Percentiles rank a stretch among this genome's conserved stretches.
Evolutionary conservation across 2,329 filamentous ascomycete genomes (phyloP).

Genomic region (Colletotrichum musicola): DNA sequence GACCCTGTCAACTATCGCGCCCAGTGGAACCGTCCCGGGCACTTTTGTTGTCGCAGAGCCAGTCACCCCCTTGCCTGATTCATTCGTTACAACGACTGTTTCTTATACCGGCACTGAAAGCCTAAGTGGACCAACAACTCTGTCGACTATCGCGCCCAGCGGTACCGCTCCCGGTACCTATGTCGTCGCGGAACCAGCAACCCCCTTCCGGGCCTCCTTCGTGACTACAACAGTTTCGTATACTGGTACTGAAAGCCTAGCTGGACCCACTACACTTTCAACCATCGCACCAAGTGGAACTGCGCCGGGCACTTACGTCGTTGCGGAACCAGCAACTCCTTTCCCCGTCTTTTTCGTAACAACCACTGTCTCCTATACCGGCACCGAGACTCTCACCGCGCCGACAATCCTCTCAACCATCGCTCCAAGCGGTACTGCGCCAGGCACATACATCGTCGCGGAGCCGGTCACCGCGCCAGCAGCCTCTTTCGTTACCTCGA

Average conservation of each 20-base stretch:
- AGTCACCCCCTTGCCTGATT: not conserved
- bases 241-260: not conserved
- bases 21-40: conserved; percentile 5
- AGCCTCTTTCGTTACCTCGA: conserved; percentile 21
- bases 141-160: conserved; percentile 4
- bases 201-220: not conserved
- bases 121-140: not conserved
- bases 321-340: not conserved
- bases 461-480: not conserved
- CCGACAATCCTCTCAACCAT: conserved; percentile 10
- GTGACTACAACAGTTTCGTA: conserved; percentile 3
- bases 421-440: not conserved
- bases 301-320: conserved; percentile 14
- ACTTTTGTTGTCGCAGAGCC: conserved; percentile 20
- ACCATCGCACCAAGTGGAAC: conserved; percentile 15
- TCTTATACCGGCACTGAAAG: not conserved
- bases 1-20: conserved; percentile 2
- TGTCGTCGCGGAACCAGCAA: not conserved
- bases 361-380: not conserved
- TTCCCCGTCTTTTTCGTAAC: conserved; percentile 13
- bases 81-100: conserved; percentile 11
- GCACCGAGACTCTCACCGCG: not conserved
- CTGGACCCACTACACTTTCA: not conserved
- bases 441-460: conserved; percentile 19
- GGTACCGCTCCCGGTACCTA: conserved; percentile 18